Evolutionary conservation across 2,329 filamentous ascomycete species (phyloP), one percentile per base, ranked within the genome.

Genomic region (Colletotrichum tropicale): DNA sequence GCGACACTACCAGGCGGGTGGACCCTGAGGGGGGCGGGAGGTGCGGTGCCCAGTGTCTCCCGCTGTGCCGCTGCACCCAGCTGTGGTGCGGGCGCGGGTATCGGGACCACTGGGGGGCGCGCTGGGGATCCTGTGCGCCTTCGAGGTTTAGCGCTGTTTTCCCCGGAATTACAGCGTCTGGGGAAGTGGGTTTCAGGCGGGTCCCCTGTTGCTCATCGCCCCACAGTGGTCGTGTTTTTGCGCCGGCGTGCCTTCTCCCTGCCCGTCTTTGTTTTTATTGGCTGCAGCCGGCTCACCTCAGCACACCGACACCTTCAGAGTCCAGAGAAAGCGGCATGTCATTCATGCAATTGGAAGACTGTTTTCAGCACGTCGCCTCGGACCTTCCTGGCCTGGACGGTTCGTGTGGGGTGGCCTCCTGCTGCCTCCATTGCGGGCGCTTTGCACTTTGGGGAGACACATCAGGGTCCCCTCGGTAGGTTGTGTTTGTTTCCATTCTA

Each of bases 161-260:
- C 74, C 76, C 76, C 74, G 34, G 74, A 75, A 74, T 74, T 68
- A 75, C 76, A 77, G 74, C 64, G 74, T 77, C 76, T 77, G 76
- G 76, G 76, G 76, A 77, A 77, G 76, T 77, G 76, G 76, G 66
- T 68, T 55, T 64, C 34, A 32, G 60, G 76, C 66, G 61, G 66
- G 30, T 52, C 66, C 72, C 74, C 34, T 24, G 52, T 18, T 36
- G 65, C 34, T 36, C 66, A 71, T 26, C 48, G 58, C 74, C 74
- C 64, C 74, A 76, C 74, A 73, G 7, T 28, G 21, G 58, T 30
- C 30, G 34, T 55, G 60, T 55, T 24, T 38, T 15, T 36, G 38
- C 26, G 30, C 52, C n/a, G 26, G 9, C 38, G 62, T 61, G 21
- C 48, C 32, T 60, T 21, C 18, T 30, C 28, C 36, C 55, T 62